Conservation (phyloP, 2,329 filamentous ascomycete genomes). For the Aspergillus sp. region DNA sequence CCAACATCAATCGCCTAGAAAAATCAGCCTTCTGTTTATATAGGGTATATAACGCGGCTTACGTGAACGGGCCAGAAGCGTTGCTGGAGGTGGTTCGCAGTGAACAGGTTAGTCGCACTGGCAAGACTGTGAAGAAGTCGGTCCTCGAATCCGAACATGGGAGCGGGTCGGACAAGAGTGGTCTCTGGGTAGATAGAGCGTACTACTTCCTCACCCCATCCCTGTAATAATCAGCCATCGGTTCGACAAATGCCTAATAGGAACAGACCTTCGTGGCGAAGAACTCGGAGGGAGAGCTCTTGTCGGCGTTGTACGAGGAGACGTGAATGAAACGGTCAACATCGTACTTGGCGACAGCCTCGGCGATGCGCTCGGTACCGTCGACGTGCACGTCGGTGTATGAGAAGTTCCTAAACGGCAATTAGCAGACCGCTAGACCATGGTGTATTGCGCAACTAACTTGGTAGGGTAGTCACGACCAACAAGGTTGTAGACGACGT, state of each 20-base stretch:
- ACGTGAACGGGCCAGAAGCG: slow-evolving; percentile 89
- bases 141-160: slow-evolving; percentile 94
- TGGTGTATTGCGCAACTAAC: slow-evolving; percentile 50
- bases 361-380: slow-evolving; percentile 85
- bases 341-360: slow-evolving; percentile 96
- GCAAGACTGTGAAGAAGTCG: slow-evolving; percentile 85
- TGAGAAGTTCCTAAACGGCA: slow-evolving; percentile 75
- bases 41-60: slow-evolving; percentile 28
- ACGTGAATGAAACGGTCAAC: slow-evolving; percentile 96
- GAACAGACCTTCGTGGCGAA: slow-evolving; percentile 76
- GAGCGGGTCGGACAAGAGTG: slow-evolving; percentile 90
- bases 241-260: background rate
- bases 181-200: slow-evolving; percentile 93
- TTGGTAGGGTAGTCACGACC: slow-evolving; percentile 96
- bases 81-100: slow-evolving; percentile 90
- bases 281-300: slow-evolving; percentile 81
- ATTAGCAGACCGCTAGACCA: slow-evolving; percentile 31
- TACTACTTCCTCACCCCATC: slow-evolving; percentile 75
- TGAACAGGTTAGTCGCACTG: slow-evolving; percentile 75
- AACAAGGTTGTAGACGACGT: slow-evolving; percentile 95
- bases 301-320: slow-evolving; percentile 87
- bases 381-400: slow-evolving; percentile 92
- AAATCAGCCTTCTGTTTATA: slow-evolving; percentile 16
- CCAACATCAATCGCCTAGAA: slow-evolving; percentile 81
- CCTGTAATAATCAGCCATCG: slow-evolving; percentile 49